phyloP scores from a whole-genome alignment of 306 rosid genomes.

The Cicer arietinum region DNA sequence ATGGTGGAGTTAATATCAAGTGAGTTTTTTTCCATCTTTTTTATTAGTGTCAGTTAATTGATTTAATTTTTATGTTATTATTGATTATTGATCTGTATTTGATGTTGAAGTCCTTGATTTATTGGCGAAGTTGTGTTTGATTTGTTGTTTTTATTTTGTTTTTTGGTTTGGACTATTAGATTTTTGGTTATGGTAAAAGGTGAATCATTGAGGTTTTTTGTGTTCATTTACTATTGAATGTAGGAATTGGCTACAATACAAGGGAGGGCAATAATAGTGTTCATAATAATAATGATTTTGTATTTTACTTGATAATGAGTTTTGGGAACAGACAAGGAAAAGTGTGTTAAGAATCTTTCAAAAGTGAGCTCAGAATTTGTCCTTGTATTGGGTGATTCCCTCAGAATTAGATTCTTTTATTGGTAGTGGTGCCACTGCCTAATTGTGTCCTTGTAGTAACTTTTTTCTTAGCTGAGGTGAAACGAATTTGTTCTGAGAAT shows the following conservation, averaged over 20 bases:
- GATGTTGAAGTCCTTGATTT: conserved; percentile 29
- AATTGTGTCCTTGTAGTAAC: conserved; percentile 11
- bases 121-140: conserved; percentile 14
- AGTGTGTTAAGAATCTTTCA: conserved; percentile 40
- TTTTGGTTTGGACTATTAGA: background rate
- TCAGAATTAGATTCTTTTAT: conserved; percentile 50
- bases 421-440: conserved; percentile 33
- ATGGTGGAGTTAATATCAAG: conserved; percentile 91
- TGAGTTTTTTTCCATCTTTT: conserved; percentile 42
- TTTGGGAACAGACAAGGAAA: conserved; percentile 35
- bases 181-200: background rate
- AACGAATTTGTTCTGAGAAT: conserved; percentile 29
- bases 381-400: conserved; percentile 21
- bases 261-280: background rate
- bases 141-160: background rate
- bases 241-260: background rate
- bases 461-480: conserved; percentile 33
- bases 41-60: background rate
- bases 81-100: conserved; percentile 6
- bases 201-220: background rate
- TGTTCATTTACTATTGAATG: background rate
- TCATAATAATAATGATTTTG: background rate
- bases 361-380: conserved; percentile 43
- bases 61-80: background rate
- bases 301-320: conserved; percentile 31